phyloP scores from a whole-genome alignment of 2,329 filamentous ascomycete species.

The Fusarium armeniacum region DNA sequence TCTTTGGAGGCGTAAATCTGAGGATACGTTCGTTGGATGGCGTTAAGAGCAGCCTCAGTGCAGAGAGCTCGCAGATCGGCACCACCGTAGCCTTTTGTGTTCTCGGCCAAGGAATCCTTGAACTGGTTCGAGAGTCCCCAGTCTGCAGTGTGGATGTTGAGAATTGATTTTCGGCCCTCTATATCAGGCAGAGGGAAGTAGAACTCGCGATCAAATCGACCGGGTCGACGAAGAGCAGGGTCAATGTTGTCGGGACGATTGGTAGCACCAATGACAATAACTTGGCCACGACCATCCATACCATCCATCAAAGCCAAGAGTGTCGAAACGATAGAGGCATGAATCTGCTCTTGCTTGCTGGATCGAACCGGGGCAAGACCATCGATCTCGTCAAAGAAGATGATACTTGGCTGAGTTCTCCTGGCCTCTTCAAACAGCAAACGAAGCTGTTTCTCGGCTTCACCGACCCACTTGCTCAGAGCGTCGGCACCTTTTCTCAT shows the following conservation, averaged over 20 bases:
- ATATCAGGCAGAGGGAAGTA: conserved; percentile 94
- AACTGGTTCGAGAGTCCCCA: conserved; percentile 88
- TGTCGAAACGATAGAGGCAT: conserved; percentile 96
- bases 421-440: conserved; percentile 95
- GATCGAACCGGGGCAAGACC: conserved; percentile 95
- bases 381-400: conserved; percentile 99
- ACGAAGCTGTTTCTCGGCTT: conserved; percentile 94
- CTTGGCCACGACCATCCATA: conserved; percentile 97
- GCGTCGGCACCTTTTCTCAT: conserved; percentile 99
- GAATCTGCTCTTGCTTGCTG: conserved; percentile 98
- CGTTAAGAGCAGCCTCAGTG: conserved; percentile 95
- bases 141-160: conserved; percentile 94
- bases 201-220: conserved; percentile 96
- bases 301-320: conserved; percentile 96
- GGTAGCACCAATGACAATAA: conserved; percentile 98
- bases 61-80: conserved; percentile 94
- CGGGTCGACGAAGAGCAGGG: conserved; percentile 91
- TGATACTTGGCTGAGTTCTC: conserved; percentile 97
- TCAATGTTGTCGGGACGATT: conserved; percentile 98
- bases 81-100: conserved; percentile 97
- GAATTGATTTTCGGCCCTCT: conserved; percentile 83
- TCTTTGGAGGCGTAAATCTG: conserved; percentile 94
- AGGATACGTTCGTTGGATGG: conserved; percentile 94
- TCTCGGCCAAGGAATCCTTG: conserved; percentile 85
- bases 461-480: conserved; percentile 98